Conservation (phyloP, 129 eudicot species). For the Helianthus annuus region DNA sequence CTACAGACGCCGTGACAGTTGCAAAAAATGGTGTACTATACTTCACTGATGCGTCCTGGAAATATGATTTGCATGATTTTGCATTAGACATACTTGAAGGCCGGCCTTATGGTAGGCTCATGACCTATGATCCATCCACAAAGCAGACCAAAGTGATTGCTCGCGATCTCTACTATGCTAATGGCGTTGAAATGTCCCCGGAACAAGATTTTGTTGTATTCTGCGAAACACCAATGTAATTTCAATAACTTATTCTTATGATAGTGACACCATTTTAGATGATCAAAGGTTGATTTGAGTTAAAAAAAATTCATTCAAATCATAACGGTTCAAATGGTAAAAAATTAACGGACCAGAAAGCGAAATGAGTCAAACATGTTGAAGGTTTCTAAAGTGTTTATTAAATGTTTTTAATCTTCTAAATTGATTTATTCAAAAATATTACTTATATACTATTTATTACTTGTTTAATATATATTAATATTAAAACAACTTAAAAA, state of each 20-base stretch:
- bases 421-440: too few relatives aligned
- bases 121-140: slow-evolving; percentile 79
- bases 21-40: slow-evolving; percentile 65
- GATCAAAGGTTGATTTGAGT: background rate
- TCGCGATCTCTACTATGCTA: slow-evolving; percentile 70
- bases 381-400: too few relatives aligned
- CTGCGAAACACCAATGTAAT: slow-evolving; percentile 76
- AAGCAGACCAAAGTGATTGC: slow-evolving; percentile 60
- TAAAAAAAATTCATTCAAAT: too few relatives aligned
- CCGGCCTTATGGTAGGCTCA: slow-evolving; percentile 75
- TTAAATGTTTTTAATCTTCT: too few relatives aligned
- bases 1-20: slow-evolving; percentile 64
- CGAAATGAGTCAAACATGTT: too few relatives aligned
- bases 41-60: slow-evolving; percentile 83
- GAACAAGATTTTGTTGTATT: slow-evolving; percentile 65
- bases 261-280: background rate
- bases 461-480: too few relatives aligned
- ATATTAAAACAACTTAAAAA: too few relatives aligned
- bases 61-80: slow-evolving; percentile 35
- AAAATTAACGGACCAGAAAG: too few relatives aligned
- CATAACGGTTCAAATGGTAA: too few relatives aligned
- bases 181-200: slow-evolving; percentile 69
- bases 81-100: slow-evolving; percentile 48
- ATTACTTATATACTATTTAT: too few relatives aligned
- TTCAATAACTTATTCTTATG: background rate